Evolutionary conservation across 257 asterid species (phyloP), one percentile per base, ranked within the genome.

Genomic region (Euphrasia confusa): DNA sequence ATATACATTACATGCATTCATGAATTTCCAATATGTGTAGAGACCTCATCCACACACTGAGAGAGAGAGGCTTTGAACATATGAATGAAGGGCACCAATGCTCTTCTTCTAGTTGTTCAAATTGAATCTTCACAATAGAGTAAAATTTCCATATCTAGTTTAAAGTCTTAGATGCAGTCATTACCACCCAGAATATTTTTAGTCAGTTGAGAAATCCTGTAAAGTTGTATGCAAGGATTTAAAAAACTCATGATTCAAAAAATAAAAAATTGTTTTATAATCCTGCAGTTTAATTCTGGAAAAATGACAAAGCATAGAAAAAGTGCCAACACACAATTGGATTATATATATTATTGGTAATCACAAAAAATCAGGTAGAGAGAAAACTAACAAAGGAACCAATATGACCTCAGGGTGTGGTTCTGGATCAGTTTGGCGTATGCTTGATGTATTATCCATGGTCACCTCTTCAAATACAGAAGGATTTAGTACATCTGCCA

Each of bases 331-430:
- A 58, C 52, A 61, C 17, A 44, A 37, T 37, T 28, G 56, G 39
- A 50, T 27, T 40, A 17, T 26, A 66, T 48, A 27, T 48, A 50
- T 12, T 6, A 54, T 6, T 27, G 28, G 7, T 18, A 69, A 71
- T 33, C 49, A 65, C 53, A 42, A 66, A 21, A 54, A 67, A 39
- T 17, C 33, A 47, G 52, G 5, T 47, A 56, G 9, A 55, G 53
- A 66, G 58, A 69, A 71, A 78, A 53, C 14, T 42, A 58, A 57
- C 17, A 11, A 70, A 42, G 60, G 52, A 63, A 63, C 65, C 61
- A 71, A 75, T 37, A 66, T 52, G 61, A 90, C 98, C 98, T 78
- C 59, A 26, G 67, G 61, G 55, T 71, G 74, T 72, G 72, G 74
- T 64, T 65, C 74, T 60, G 77, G 75, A 65, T 37, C 56, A 30